Evolutionary conservation across 495 filamentous ascomycete genomes (phyloP), one percentile per base, ranked within the genome.

Genomic region (Xanthoparmelia taractica): DNA sequence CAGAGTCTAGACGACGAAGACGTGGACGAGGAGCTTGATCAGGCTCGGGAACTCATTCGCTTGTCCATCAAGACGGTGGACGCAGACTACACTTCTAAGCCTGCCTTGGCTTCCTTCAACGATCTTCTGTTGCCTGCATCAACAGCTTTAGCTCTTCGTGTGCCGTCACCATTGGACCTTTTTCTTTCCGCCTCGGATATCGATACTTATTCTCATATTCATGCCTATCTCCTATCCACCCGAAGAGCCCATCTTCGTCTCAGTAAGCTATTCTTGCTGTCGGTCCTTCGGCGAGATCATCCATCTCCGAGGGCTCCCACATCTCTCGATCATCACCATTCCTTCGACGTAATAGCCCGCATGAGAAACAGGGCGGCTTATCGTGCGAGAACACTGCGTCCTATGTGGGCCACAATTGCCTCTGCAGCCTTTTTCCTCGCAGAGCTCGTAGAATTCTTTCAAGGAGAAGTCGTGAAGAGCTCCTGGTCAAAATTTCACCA

Each of bases 391-490:
- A 79, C 82, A 17, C 86, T 96, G 79, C 79, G 94, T 13, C 87
- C 81, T 27, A 80, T 92, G 1, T 98, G 94, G 93, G 92, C 92
- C 4, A 92, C 88, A 3, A 82, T 85, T 65, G 87, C 87, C 67
- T 88, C 90, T 5, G 88, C 90, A 1, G 79, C 93, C 1, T 96
- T 96, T 74, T 88, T 97, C 65, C 78, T 98, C 5, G 88, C 88
- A 1, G 92, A 96, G 65, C 84, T 88, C 17, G 87, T 91, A 61
- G 84, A 82, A 17, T 97, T 94, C 66, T 86, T 97, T 65, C 92
- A 96, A 70, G 90, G 89, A 4, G 91, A 97, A 71, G 87, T 97
- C 2, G 84, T 96, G 23, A 82, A 87, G 59, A 85, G 85, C 12
- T 87, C 89, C 0, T 96, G 88, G 80, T 77, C 81, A 52, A 77